These are phyloP conservation scores for Acephala macrosclerotiorum DNA, from an alignment of 2,329 filamentous ascomycete species.

Conservation along the genomic window DNA sequence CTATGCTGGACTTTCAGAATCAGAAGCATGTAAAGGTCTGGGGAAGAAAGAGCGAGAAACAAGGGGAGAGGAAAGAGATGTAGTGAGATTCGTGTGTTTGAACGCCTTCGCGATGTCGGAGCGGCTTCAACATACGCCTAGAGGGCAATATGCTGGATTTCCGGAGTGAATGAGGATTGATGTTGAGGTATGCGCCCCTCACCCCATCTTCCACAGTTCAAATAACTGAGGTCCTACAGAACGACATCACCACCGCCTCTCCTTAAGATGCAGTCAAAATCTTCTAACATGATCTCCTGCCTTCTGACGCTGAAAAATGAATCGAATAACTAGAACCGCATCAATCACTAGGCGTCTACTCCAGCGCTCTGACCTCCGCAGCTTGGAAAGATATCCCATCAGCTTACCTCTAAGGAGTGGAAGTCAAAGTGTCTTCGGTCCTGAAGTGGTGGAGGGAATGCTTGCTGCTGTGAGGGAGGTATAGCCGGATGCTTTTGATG, in stretches of 20 bases:
- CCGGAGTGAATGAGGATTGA: conserved; percentile 46
- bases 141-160: conserved; percentile 44
- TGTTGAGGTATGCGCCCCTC: conserved; percentile 33
- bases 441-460: conserved; percentile 15
- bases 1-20: conserved; percentile 46
- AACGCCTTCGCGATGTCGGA: conserved; percentile 44
- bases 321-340: conserved; percentile 44
- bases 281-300: conserved; percentile 36
- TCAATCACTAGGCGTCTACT: conserved; percentile 46
- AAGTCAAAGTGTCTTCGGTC: conserved; percentile 10
- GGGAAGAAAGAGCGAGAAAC: conserved; percentile 45
- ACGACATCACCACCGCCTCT: not conserved
- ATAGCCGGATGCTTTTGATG: conserved; percentile 24
- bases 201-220: not conserved
- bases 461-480: conserved; percentile 11
- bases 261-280: not conserved
- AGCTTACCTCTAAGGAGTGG: conserved; percentile 17
- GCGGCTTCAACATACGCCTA: conserved; percentile 15
- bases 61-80: conserved; percentile 48
- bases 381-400: conserved; percentile 29
- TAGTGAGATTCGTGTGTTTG: conserved; percentile 48
- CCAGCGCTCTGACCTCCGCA: conserved; percentile 29
- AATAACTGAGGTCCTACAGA: too few species aligned
- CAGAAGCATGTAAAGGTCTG: conserved; percentile 45
- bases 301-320: conserved; percentile 46